These are phyloP conservation scores for Venturia aucupariae DNA, from an alignment of 2,329 filamentous ascomycete species.

Conservation along the genomic window DNA sequence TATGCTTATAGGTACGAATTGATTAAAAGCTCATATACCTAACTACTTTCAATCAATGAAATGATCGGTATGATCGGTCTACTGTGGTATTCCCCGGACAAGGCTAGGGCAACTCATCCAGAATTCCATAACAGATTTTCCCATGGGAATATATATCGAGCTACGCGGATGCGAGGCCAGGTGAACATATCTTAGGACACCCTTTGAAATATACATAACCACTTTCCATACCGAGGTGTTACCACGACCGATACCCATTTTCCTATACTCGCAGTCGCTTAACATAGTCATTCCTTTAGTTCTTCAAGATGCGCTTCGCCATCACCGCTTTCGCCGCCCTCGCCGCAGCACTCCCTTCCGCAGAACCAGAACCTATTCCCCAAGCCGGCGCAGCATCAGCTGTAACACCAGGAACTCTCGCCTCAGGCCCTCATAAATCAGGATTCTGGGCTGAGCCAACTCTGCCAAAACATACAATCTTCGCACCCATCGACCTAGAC, in stretches of 20 bases:
- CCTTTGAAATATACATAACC: background rate
- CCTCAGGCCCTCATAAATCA: slow-evolving; percentile 8
- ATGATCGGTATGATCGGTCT: background rate
- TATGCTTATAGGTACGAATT: background rate
- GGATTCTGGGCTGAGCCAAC: slow-evolving; percentile 11
- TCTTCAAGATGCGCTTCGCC: background rate
- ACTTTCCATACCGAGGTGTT: too few species aligned
- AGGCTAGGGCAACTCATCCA: background rate
- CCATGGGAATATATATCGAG: too few species aligned
- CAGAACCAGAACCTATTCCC: background rate
- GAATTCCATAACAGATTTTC: background rate
- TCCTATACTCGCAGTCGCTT: background rate
- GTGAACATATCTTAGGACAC: background rate
- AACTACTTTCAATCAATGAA: background rate
- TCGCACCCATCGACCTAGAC: background rate
- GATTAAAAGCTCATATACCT: background rate
- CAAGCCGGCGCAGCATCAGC: background rate
- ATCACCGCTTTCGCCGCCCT: background rate
- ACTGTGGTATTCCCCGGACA: too few species aligned
- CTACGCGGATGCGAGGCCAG: background rate
- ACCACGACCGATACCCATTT: too few species aligned
- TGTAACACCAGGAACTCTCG: slow-evolving; percentile 7
- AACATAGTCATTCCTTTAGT: slow-evolving; percentile 3
- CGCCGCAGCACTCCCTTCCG: background rate
- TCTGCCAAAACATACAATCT: slow-evolving; percentile 13